phyloP scores from a whole-genome alignment of 2,329 filamentous ascomycete species.

The Sarocladiaceae sp. region DNA sequence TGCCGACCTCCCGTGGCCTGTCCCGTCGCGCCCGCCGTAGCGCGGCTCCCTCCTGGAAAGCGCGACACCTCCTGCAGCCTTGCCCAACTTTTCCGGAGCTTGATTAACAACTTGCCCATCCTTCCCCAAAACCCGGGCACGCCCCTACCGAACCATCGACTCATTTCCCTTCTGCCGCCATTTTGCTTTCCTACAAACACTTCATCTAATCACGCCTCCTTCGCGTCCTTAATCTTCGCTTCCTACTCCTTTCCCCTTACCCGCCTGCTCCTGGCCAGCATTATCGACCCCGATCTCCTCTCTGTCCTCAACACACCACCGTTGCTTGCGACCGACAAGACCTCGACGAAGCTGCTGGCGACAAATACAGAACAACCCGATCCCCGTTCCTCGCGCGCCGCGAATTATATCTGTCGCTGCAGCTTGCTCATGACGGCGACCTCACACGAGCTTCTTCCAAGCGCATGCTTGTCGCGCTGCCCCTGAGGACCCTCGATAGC shows the following conservation, averaged over 20 bases:
- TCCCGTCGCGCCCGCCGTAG: neutral
- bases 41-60: neutral
- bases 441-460: conserved; percentile 16
- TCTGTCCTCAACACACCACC: neutral
- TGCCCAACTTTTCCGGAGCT: conserved; percentile 1
- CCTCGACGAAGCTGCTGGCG: conserved; percentile 1
- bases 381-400: neutral
- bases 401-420: neutral
- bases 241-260: neutral
- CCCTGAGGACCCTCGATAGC: conserved; percentile 1
- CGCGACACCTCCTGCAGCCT: neutral
- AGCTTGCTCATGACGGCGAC: conserved; percentile 12
- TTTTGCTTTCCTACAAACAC: neutral
- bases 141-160: conserved; percentile 4
- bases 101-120: conserved; percentile 9
- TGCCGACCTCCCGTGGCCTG: neutral
- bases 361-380: neutral
- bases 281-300: neutral
- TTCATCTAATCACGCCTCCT: conserved; percentile 1
- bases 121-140: neutral
- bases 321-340: neutral
- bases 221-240: neutral
- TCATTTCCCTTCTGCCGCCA: neutral
- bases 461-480: conserved; percentile 17
- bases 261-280: neutral